These are phyloP conservation scores for Saccharomycopsis sp. DNA, from an alignment of 805 yeast genomes.

Conservation along the genomic window DNA sequence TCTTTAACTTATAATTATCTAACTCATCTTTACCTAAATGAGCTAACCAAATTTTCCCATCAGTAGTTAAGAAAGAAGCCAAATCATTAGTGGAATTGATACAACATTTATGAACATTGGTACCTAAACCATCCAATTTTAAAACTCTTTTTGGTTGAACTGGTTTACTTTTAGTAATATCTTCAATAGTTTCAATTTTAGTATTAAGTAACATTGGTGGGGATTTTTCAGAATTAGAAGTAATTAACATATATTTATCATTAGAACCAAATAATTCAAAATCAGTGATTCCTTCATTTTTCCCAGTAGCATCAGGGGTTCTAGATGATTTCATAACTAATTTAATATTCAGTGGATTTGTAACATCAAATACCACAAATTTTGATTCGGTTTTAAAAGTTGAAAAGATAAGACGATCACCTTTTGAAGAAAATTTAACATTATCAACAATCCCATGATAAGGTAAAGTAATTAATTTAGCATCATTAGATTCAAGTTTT, in stretches of 20 bases:
- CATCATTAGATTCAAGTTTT: slow-evolving; percentile 32
- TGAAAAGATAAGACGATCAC: slow-evolving; percentile 25
- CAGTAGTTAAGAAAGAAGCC: slow-evolving; percentile 65
- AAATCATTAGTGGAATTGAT: slow-evolving; percentile 82
- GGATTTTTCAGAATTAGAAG: slow-evolving; percentile 50
- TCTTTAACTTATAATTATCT: neutral
- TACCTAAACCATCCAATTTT: slow-evolving; percentile 70
- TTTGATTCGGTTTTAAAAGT: slow-evolving; percentile 46
- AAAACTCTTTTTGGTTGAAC: slow-evolving; percentile 50
- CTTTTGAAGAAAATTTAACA: slow-evolving; percentile 60
- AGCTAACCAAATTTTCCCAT: slow-evolving; percentile 49
- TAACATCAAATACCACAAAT: slow-evolving; percentile 61
- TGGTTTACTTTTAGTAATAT: slow-evolving; percentile 21
- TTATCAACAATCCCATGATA: slow-evolving; percentile 76
- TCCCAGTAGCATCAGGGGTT: slow-evolving; percentile 50
- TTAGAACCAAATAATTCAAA: slow-evolving; percentile 62
- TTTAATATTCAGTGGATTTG: slow-evolving; percentile 51
- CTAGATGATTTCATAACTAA: slow-evolving; percentile 59
- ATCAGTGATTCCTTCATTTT: slow-evolving; percentile 83
- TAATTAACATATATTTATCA: slow-evolving; percentile 39
- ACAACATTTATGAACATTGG: slow-evolving; percentile 60
- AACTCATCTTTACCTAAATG: slow-evolving; percentile 5
- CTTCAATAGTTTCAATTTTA: slow-evolving; percentile 33
- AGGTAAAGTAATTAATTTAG: slow-evolving; percentile 70
- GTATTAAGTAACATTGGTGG: slow-evolving; percentile 63